Evolutionary conservation across 202 grass and related monocot species (phyloP).

Genomic region (Cymbopogon flexuosus): DNA sequence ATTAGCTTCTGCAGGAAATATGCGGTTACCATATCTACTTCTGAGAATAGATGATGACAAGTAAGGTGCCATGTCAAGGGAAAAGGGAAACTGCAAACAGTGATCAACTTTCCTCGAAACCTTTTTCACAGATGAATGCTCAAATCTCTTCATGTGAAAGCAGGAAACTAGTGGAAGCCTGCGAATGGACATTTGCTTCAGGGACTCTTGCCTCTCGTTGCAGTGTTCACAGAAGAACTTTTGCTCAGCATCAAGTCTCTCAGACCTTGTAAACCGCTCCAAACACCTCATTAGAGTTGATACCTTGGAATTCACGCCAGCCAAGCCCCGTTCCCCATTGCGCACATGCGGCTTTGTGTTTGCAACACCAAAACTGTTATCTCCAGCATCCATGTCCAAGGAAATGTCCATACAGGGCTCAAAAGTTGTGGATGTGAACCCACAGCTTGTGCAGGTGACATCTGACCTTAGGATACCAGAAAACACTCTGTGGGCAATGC

Average conservation of each 20-base stretch:
- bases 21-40: constrained; percentile 76
- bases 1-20: constrained; percentile 57
- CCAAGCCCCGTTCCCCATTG: constrained; percentile 46
- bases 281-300: constrained; percentile 86
- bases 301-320: constrained; percentile 36
- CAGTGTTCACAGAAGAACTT: constrained; percentile 93
- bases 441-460: constrained; percentile 84
- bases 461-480: constrained; percentile 94
- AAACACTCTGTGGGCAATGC: constrained; percentile 89
- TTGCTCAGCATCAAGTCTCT: constrained; percentile 87
- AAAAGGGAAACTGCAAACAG: constrained; percentile 89
- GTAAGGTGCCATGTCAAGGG: constrained; percentile 83
- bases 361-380: constrained; percentile 26
- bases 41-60: constrained; percentile 85
- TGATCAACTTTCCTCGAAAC: constrained; percentile 83
- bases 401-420: constrained; percentile 92
- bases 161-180: constrained; percentile 88
- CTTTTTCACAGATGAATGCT: constrained; percentile 76
- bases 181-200: constrained; percentile 98
- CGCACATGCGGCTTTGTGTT: constrained; percentile 42
- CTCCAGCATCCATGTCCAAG: constrained; percentile 55
- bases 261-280: constrained; percentile 86
- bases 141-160: constrained; percentile 96
- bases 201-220: constrained; percentile 82
- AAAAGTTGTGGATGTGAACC: constrained; percentile 93